A percentile compares a stretch with the other conserved stretches of the same genome.
phyloP scores from a whole-genome alignment of 305 asterid genomes.

The Plantago rigida region DNA sequence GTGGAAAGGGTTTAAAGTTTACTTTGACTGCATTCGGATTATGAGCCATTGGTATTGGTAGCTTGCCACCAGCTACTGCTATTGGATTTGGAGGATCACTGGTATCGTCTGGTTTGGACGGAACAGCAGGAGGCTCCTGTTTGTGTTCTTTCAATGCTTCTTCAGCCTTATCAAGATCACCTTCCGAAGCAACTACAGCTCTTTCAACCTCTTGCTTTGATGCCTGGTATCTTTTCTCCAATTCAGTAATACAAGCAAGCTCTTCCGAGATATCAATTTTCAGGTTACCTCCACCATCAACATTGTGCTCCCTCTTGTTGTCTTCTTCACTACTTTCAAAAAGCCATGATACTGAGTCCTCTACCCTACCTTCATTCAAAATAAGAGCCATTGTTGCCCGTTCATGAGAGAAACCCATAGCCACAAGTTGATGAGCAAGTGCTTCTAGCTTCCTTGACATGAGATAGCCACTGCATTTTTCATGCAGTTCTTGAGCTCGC shows the following conservation, averaged over 20 bases:
- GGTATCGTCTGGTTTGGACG: constrained; percentile 48
- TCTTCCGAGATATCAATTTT: constrained; percentile 79
- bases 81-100: constrained; percentile 33
- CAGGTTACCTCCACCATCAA: constrained; percentile 51
- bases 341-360: constrained; percentile 76
- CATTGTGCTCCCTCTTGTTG: constrained; percentile 34
- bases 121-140: constrained; percentile 45
- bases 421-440: constrained; percentile 66
- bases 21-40: constrained; percentile 31
- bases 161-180: constrained; percentile 71
- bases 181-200: constrained; percentile 65
- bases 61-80: constrained; percentile 27
- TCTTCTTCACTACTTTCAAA: constrained; percentile 68
- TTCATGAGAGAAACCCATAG: constrained; percentile 83
- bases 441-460: constrained; percentile 87
- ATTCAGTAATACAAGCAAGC: constrained; percentile 52
- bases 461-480: constrained; percentile 72
- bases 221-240: constrained; percentile 53
- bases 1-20: constrained; percentile 30
- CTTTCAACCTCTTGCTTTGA: constrained; percentile 83
- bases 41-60: constrained; percentile 31
- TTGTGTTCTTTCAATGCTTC: constrained; percentile 54
- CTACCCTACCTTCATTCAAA: constrained; percentile 73
- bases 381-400: constrained; percentile 81
- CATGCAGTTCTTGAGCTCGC: constrained; percentile 86